Conservation (phyloP, 2,329 filamentous ascomycete species). For the Penicillium sp. region DNA sequence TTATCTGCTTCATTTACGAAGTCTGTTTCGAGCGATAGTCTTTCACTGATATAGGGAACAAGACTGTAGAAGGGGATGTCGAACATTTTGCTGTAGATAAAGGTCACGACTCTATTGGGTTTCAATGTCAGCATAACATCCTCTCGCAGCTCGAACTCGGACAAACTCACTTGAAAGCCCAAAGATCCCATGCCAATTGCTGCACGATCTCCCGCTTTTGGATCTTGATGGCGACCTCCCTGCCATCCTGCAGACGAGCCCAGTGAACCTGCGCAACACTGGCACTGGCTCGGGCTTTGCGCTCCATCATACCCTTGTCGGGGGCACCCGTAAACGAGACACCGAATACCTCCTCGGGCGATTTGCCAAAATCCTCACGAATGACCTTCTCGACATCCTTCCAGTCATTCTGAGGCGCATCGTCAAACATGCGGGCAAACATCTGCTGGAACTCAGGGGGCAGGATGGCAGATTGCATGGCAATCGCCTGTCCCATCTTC, state of each 20-base stretch:
- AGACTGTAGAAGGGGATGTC: slow-evolving; percentile 89
- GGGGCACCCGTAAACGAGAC: slow-evolving; percentile 71
- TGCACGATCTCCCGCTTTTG: slow-evolving; percentile 92
- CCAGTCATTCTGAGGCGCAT: slow-evolving; percentile 92
- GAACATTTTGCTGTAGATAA: slow-evolving; percentile 81
- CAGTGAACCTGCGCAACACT: slow-evolving; percentile 97
- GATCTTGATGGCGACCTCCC: slow-evolving; percentile 92
- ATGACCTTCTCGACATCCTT: slow-evolving; percentile 81
- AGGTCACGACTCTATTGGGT: slow-evolving; percentile 66
- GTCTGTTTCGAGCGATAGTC: slow-evolving; percentile 90
- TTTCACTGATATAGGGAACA: slow-evolving; percentile 88
- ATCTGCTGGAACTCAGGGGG: slow-evolving; percentile 94
- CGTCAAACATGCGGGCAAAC: slow-evolving; percentile 96
- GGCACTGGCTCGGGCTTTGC: slow-evolving; percentile 70
- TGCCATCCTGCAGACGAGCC: slow-evolving; percentile 79
- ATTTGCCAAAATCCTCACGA: slow-evolving; percentile 79
- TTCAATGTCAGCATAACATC: slow-evolving; percentile 15
- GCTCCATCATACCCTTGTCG: slow-evolving; percentile 66
- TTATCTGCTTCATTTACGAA: slow-evolving; percentile 91
- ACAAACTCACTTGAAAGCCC: slow-evolving; percentile 75
- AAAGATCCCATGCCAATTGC: slow-evolving; percentile 92
- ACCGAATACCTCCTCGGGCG: slow-evolving; percentile 86
- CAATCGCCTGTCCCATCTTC: slow-evolving; percentile 97
- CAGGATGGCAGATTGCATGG: slow-evolving; percentile 93
- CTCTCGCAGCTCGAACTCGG: neutral